phyloP scores from a whole-genome alignment of 1,284 basidiomycete genomes.

The Wolfiporia cocos region DNA sequence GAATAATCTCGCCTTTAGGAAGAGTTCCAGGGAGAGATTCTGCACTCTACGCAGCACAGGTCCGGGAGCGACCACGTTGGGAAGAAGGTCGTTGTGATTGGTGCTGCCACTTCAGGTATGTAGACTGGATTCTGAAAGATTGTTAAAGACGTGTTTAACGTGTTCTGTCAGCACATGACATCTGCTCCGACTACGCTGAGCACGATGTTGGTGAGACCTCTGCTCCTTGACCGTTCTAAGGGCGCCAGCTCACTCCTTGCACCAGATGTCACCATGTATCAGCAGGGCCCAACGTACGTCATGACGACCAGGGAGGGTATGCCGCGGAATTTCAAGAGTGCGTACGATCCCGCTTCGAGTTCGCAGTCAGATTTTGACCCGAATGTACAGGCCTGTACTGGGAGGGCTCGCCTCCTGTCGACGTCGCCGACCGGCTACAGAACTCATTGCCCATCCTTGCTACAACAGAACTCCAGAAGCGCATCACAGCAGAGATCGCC shows the following conservation, averaged over 20 bases:
- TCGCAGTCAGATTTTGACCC: too few relatives aligned
- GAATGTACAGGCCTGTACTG: constrained; percentile 30
- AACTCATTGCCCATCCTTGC: constrained; percentile 44
- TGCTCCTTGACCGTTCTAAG: not conserved
- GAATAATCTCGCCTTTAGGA: constrained; percentile 20
- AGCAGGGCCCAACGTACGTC: constrained; percentile 57
- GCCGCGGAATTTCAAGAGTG: constrained; percentile 29
- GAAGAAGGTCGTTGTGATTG: constrained; percentile 44
- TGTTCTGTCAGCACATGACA: constrained; percentile 29
- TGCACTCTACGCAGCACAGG: constrained; percentile 37
- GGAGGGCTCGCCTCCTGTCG: constrained; percentile 41
- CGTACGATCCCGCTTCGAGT: too few relatives aligned
- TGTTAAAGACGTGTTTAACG: not conserved
- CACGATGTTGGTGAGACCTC: constrained; percentile 36
- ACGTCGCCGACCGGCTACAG: constrained; percentile 45
- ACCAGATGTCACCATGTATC: constrained; percentile 58
- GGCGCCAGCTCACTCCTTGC: too few relatives aligned
- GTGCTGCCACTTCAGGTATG: constrained; percentile 41
- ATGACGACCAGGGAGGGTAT: constrained; percentile 45
- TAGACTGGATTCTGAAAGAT: too few relatives aligned
- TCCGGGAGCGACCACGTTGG: constrained; percentile 34
- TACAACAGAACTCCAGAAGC: constrained; percentile 39
- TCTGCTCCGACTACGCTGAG: constrained; percentile 39
- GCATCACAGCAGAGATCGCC: constrained; percentile 41
- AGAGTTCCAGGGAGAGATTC: constrained; percentile 32